phyloP scores from a whole-genome alignment of 495 filamentous ascomycete genomes.

The Parmelia sp. region DNA sequence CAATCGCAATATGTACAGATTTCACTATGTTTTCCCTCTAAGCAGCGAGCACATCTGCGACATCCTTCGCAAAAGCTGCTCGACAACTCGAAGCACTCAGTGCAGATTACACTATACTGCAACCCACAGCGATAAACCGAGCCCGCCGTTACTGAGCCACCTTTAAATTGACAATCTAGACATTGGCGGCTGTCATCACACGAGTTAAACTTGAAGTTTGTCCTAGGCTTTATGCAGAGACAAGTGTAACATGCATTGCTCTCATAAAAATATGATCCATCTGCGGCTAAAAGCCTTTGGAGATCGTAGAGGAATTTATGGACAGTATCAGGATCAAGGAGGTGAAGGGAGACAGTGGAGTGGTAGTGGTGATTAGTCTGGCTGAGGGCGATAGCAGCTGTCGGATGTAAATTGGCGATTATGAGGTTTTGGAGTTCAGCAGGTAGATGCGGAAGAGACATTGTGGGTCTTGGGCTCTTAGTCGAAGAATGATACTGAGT shows the following conservation, averaged over 20 bases:
- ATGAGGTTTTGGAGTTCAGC: conserved; percentile 2
- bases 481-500: too few relatives aligned
- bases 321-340: not conserved
- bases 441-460: not conserved
- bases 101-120: not conserved
- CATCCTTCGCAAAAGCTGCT: not conserved
- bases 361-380: not conserved
- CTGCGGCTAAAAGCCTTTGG: not conserved
- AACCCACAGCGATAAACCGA: too few relatives aligned
- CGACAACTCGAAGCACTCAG: not conserved
- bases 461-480: not conserved
- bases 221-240: not conserved
- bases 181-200: not conserved
- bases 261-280: not conserved
- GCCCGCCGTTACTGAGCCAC: not conserved
- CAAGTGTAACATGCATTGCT: not conserved
- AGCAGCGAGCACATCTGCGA: not conserved
- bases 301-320: not conserved
- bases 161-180: not conserved
- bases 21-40: not conserved
- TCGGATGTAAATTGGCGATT: not conserved
- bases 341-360: not conserved
- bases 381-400: not conserved
- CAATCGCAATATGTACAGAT: not conserved
- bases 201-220: not conserved